These are phyloP conservation scores for Paragyromitra xinjiangensis DNA, from an alignment of 495 filamentous ascomycete species.

Conservation along the genomic window DNA sequence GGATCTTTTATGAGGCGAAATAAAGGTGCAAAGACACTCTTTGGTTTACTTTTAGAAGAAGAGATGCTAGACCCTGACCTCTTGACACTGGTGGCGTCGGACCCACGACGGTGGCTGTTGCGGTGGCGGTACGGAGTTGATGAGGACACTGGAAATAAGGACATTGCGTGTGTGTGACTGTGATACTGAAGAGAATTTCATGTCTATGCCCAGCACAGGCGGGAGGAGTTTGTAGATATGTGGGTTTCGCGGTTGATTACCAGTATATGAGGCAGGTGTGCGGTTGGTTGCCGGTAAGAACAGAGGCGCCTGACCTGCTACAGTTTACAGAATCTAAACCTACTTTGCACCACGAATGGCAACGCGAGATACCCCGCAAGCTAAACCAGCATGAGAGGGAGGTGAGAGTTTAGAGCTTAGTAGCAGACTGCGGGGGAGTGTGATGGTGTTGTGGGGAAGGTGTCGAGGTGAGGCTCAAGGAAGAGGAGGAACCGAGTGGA, in stretches of 20 bases:
- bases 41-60: conserved; percentile 5
- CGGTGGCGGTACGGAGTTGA: conserved; percentile 36
- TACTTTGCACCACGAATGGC: conserved; percentile 2
- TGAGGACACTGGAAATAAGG: conserved; percentile 28
- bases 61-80: conserved; percentile 6
- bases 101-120: conserved; percentile 9
- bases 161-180: conserved; percentile 22
- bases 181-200: conserved; percentile 21
- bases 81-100: conserved; percentile 27
- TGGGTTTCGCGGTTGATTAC: conserved; percentile 17
- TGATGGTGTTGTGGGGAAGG: neutral
- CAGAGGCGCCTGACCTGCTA: neutral
- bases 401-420: neutral
- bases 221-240: conserved; percentile 10
- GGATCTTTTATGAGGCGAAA: conserved; percentile 41
- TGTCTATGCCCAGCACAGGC: conserved; percentile 21
- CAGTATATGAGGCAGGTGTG: conserved; percentile 30
- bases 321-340: neutral
- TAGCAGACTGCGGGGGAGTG: neutral
- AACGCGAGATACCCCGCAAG: conserved; percentile 22
- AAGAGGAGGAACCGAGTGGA: conserved; percentile 14
- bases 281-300: neutral
- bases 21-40: conserved; percentile 42
- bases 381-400: conserved; percentile 5
- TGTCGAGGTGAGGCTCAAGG: conserved; percentile 12